Percentiles rank a stretch among this genome's conserved stretches.
These are phyloP conservation scores for Nadsonia commutata DNA, from an alignment of 1,139 yeast species.

Conservation along the genomic window DNA sequence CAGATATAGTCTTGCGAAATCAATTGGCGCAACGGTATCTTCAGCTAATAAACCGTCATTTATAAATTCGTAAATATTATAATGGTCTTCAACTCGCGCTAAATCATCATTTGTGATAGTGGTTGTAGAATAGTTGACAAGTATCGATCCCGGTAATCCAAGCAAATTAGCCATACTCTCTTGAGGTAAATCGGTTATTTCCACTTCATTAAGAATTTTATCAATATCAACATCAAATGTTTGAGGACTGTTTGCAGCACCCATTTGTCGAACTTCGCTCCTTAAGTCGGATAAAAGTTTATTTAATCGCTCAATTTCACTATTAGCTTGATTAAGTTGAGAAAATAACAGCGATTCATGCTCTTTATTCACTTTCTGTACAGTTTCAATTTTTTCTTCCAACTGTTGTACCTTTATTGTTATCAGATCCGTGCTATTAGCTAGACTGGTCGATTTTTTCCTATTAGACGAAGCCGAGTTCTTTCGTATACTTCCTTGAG, in stretches of 20 bases:
- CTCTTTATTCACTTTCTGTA: neutral
- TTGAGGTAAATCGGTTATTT: too few species aligned
- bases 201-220: too few species aligned
- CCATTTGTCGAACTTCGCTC: neutral
- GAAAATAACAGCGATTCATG: neutral
- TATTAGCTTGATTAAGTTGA: neutral
- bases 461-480: neutral
- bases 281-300: neutral
- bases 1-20: too few species aligned
- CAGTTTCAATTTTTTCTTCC: neutral
- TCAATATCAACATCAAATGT: too few species aligned
- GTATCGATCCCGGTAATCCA: neutral
- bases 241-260: too few species aligned
- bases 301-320: neutral
- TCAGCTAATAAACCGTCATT: too few species aligned
- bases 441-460: neutral
- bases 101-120: too few species aligned
- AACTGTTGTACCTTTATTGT: neutral
- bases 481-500: neutral
- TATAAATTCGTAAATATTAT: too few species aligned
- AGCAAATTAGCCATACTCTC: too few species aligned
- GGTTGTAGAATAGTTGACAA: too few species aligned
- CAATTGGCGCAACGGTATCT: too few species aligned
- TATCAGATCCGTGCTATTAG: neutral
- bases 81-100: too few species aligned